A percentile compares a stretch with the other conserved stretches of the same genome.
Evolutionary conservation across 768 basidiomycete species (phyloP).

Genomic region (Sistotremastrum niveocremeum): DNA sequence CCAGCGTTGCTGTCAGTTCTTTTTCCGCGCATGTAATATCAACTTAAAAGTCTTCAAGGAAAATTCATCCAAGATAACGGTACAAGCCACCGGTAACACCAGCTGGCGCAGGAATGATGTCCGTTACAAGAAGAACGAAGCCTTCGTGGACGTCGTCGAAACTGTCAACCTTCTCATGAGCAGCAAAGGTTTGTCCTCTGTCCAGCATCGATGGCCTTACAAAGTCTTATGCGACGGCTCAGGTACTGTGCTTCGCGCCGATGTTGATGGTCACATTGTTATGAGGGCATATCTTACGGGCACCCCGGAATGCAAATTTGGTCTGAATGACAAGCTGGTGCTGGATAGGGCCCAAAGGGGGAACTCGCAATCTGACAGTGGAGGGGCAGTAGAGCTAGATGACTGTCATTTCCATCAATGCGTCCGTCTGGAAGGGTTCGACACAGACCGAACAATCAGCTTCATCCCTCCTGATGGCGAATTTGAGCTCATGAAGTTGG

Average conservation of each 20-base stretch:
- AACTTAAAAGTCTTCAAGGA: constrained; percentile 37
- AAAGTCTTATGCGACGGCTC: background rate
- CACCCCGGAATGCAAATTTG: constrained; percentile 98
- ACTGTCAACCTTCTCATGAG: constrained; percentile 95
- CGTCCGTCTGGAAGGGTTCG: constrained; percentile 89
- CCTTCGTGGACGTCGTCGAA: constrained; percentile 99
- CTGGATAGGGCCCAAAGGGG: constrained; percentile 68
- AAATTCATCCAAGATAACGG: constrained; percentile 93
- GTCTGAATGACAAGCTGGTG: constrained; percentile 95
- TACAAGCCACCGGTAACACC: constrained; percentile 91
- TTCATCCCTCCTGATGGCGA: constrained; percentile 98
- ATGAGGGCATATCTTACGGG: constrained; percentile 97
- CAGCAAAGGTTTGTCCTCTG: constrained; percentile 55
- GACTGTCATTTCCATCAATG: constrained; percentile 99
- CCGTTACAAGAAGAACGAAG: constrained; percentile 99
- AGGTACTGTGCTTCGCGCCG: constrained; percentile 88
- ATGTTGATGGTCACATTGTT: constrained; percentile 94
- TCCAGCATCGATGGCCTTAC: background rate
- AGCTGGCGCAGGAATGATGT: constrained; percentile 94
- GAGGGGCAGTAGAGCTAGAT: constrained; percentile 78
- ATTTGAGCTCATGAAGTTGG: constrained; percentile 93
- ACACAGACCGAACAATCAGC: constrained; percentile 84
- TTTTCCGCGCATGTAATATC: background rate
- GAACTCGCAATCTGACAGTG: constrained; percentile 29
- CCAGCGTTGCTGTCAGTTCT: constrained; percentile 62